Base-by-base conservation (phyloP, 2,329 filamentous ascomycete species). In the Trematosphaeria pertusa region DNA sequence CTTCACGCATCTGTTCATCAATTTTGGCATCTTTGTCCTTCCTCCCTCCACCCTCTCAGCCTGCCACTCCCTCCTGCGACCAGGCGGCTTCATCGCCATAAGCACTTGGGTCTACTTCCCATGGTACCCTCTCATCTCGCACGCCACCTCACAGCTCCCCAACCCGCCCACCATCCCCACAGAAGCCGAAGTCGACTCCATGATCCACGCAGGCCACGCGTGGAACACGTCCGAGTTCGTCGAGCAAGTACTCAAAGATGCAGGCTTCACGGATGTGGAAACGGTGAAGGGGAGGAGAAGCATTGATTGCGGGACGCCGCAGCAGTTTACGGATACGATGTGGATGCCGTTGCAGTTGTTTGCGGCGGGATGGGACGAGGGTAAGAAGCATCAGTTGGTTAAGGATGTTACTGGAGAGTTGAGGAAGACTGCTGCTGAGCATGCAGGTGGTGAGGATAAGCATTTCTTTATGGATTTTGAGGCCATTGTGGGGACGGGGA, bases 1-100 rank as follows among this genome's bases (percentile, higher is more conserved):
- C 9, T 64, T 50, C 43, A 61, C 57, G 5, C 62, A 62, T 41
- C 11, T 62, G n/a, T 61, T 64, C 44, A 33, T 59, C 26, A 56
- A 55, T 15, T 63, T 65, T 11, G 58, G 46, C 7, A 52, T 67
- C 31, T 64, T 63, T 45, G 24, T 54, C 22, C 22, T 65, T 5
- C 50, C 52, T 0, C 41, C 43, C 3, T 22, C 22, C 4, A 46
- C 45, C 1, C 44, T 61, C 5, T 4, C 38, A 2, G 35, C 32
- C 9, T 38, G 51, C n/a, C 34, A 42, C 35, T 10, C 5, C n/a
- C 34, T 54, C 9, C 19, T 63, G 6, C n/a, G 26, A 0, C 46
- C 52, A 1, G 50, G 44, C 5, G 64, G 63, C 8, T 57, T 54
- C 46, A 38, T 66, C 15, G 62, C 41, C n/a, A 17, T 68, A 2